A percentile compares a stretch with the other conserved stretches of the same genome.
Evolutionary conservation across 108 stramenopile species (phyloP).

Genomic region (Cyclotella baltica): DNA sequence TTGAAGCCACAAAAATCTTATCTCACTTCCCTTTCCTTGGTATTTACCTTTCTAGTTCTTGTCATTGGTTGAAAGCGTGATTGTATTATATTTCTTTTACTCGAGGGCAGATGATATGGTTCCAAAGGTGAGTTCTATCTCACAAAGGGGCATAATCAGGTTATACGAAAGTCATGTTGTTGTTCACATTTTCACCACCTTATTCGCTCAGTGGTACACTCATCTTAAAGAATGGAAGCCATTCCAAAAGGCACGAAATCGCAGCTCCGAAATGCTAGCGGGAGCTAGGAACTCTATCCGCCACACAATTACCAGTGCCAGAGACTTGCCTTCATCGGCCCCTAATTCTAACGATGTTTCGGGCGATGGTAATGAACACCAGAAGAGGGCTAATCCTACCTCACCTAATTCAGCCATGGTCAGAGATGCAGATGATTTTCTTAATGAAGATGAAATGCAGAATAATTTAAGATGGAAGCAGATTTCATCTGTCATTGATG

Average conservation of each 20-base stretch:
- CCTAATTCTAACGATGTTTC: neutral
- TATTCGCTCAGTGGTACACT: constrained; percentile 4
- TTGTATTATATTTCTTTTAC: constrained; percentile 47
- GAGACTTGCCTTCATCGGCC: no score
- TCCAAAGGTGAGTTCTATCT: constrained; percentile 12
- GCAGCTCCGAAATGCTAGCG: neutral
- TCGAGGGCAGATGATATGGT: constrained; percentile 20
- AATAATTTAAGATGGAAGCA: constrained; percentile 37
- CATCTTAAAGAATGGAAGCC: neutral
- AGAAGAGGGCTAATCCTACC: neutral
- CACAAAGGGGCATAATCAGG: neutral
- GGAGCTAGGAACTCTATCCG: neutral
- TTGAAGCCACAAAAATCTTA: constrained; percentile 22
- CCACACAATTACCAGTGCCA: neutral
- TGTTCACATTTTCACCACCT: neutral
- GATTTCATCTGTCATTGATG: constrained; percentile 34
- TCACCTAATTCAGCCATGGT: neutral
- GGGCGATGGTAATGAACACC: neutral
- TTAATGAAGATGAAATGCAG: constrained; percentile 36
- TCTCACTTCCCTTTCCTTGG: constrained; percentile 20
- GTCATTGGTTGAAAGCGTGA: constrained; percentile 39
- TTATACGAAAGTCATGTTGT: neutral
- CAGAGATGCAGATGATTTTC: constrained; percentile 33
- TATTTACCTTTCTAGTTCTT: constrained; percentile 25
- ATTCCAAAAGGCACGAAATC: neutral